These are phyloP conservation scores for Hypomontagnella monticulosa DNA, from an alignment of 495 filamentous ascomycete species.

Conservation along the genomic window DNA sequence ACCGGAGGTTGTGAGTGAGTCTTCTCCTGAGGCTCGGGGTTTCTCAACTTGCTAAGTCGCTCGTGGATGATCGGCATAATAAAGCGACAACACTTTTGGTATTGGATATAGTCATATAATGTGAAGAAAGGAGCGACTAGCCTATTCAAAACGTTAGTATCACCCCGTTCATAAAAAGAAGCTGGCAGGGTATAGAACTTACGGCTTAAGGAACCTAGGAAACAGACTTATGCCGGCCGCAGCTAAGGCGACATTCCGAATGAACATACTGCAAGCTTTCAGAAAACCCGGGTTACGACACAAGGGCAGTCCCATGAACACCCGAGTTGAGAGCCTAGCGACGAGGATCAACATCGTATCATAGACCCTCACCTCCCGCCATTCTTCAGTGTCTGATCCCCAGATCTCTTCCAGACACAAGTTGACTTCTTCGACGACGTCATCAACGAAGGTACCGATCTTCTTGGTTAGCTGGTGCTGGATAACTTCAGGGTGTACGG, in stretches of 20 bases:
- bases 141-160: constrained; percentile 22
- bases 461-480: constrained; percentile 50
- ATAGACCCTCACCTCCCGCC: constrained; percentile 53
- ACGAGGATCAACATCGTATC: constrained; percentile 53
- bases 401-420: constrained; percentile 46
- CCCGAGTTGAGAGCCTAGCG: constrained; percentile 52
- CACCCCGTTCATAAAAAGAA: constrained; percentile 31
- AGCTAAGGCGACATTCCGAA: constrained; percentile 48
- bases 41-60: constrained; percentile 26
- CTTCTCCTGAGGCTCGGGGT: constrained; percentile 6
- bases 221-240: constrained; percentile 49
- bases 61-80: constrained; percentile 46
- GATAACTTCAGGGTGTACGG: constrained; percentile 48
- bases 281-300: constrained; percentile 58
- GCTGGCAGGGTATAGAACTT: constrained; percentile 33
- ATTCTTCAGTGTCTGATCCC: constrained; percentile 49
- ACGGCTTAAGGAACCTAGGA: constrained; percentile 51
- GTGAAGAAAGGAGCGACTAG: constrained; percentile 48
- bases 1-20: constrained; percentile 16
- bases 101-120: constrained; percentile 45
- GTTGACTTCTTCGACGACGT: constrained; percentile 53
- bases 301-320: constrained; percentile 57
- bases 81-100: constrained; percentile 40
- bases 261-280: constrained; percentile 49
- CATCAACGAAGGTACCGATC: constrained; percentile 42